Percentiles rank a stretch among this genome's conserved stretches.
These are phyloP conservation scores for Ascochyta lentis DNA, from an alignment of 2,329 filamentous ascomycete species.

Conservation along the genomic window DNA sequence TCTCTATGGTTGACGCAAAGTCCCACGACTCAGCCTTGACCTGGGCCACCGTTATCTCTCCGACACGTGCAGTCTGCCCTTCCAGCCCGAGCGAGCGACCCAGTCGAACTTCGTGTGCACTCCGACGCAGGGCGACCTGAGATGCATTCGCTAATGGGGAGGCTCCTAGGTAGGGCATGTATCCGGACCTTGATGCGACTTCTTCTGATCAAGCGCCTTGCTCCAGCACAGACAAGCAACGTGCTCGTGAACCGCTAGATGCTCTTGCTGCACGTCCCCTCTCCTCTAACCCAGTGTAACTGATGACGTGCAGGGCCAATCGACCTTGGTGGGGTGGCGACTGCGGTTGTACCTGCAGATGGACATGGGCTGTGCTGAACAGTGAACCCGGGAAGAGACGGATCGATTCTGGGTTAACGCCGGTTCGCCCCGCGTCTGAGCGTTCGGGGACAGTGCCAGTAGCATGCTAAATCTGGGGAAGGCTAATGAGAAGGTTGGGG, in stretches of 20 bases:
- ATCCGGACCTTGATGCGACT: neutral
- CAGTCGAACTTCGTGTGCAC: neutral
- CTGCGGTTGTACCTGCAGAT: constrained; percentile 44
- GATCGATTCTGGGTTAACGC: constrained; percentile 22
- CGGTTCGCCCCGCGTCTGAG: constrained; percentile 36
- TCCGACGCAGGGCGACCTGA: constrained; percentile 7
- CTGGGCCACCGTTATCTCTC: constrained; percentile 21
- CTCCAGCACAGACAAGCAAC: constrained; percentile 7
- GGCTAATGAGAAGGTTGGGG: constrained; percentile 23
- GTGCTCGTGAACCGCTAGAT: neutral
- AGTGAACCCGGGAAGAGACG: constrained; percentile 27
- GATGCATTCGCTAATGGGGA: constrained; percentile 1
- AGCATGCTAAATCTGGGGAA: constrained; percentile 43
- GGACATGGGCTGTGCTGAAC: constrained; percentile 27
- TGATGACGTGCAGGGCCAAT: constrained; percentile 27
- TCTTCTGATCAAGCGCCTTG: neutral
- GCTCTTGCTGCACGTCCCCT: constrained; percentile 14
- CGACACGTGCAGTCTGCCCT: constrained; percentile 8
- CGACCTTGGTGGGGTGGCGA: constrained; percentile 27
- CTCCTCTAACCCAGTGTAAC: constrained; percentile 9
- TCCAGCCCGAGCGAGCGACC: constrained; percentile 1
- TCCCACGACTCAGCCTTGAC: constrained; percentile 12
- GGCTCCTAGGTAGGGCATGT: neutral
- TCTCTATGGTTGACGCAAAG: constrained; percentile 16
- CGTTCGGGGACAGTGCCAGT: constrained; percentile 31